Base-by-base conservation (phyloP, 2,329 filamentous ascomycete genomes). In the Colletotrichum endophyticum region DNA sequence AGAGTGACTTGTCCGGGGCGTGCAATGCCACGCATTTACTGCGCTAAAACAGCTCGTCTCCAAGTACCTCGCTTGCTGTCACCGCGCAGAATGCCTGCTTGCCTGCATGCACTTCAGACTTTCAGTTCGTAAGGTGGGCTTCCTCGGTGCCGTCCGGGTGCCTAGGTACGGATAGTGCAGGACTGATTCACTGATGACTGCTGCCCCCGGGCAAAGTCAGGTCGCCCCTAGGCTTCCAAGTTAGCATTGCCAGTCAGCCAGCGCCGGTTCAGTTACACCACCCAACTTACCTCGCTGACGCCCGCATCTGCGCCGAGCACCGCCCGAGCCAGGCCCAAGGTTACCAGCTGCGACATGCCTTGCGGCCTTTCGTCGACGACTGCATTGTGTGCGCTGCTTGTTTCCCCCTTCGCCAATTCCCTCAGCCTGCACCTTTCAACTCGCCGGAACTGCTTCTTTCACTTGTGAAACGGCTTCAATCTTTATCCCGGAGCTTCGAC, bases 231-330 rank as follows among this genome's bases (percentile, higher is more conserved):
- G 39, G 39, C 39, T 49, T 19, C 36, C 15, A 39, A 39, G 36
- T 39, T 49, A 49, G 44, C 44, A 22, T 30, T 62, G 32, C 27
- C 57, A 61, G 57, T 61, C 28, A n/a, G 16, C 66, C 39, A 34
- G 13, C 32, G 16, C 13, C 27, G 39, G 32, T 27, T 34, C 64
- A 73, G n/a, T 73, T 36, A 30, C 27, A 70, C 27, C 56, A 70
- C n/a, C 28, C 44, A 44, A 39, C 27, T 63, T 63, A 63, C 59
- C 56, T 69, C n/a, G 71, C 64, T 76, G 66, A 70, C 66, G 74
- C 66, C 71, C 70, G 66, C 74, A 61, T 70, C 70, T 69, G 64
- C 64, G 66, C 74, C 70, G 70, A 73, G 70, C 74, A 74, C 66
- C 49, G 70, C 66, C 71, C 34, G 64, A 70, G 71, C 70, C 71